Evolutionary conservation across 108 stramenopile genomes (phyloP), one percentile per base, ranked within the genome.

Genomic region (Thalassiosira profunda): DNA sequence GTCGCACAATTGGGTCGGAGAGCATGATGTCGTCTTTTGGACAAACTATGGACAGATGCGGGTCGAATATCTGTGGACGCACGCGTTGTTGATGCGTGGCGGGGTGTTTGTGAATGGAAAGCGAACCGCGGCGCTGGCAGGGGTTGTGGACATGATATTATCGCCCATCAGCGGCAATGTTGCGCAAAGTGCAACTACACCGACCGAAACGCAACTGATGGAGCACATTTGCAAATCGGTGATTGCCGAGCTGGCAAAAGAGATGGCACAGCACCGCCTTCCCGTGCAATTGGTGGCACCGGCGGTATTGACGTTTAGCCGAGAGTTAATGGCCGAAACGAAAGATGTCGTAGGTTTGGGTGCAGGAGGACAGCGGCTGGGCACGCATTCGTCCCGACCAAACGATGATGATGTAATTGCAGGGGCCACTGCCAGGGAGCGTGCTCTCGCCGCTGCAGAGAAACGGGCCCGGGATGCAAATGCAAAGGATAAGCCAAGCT

Each of bases 1-100:
- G 35, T 84, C 82, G 3, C 92, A 93, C 70, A 93, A 93, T 67
- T 88, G 87, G 88, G 89, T 90, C 1, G 84, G 76, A 21, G 87
- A 88, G n/a, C 92, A 93, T 63, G 64, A 93, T 69, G 52, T 79
- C 4, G 41, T 88, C 31, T 90, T 93, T 76, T 93, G 85, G 85
- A 84, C 87, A 8, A 88, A 90, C 58, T 93, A 70, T 58, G 92
- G 67, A 44, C 84, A 90, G 58, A 86, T 93, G 87, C 61, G 87
- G 36, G 76, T 81, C 8, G 92, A 90, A 47, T 90, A 93, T 53
- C 46, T 90, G 31, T 74, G 79, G 53, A 71, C 35, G 6, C 89
- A 88, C 62, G 54, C 61, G 7, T 58, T 45, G 8, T 60, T 84
- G 47, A 47, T 73, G 55, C 33, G 55, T 1, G 66, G 83, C 5